These are phyloP conservation scores for Hygrophorus russula DNA, from an alignment of 768 basidiomycete genomes.

Conservation along the genomic window DNA sequence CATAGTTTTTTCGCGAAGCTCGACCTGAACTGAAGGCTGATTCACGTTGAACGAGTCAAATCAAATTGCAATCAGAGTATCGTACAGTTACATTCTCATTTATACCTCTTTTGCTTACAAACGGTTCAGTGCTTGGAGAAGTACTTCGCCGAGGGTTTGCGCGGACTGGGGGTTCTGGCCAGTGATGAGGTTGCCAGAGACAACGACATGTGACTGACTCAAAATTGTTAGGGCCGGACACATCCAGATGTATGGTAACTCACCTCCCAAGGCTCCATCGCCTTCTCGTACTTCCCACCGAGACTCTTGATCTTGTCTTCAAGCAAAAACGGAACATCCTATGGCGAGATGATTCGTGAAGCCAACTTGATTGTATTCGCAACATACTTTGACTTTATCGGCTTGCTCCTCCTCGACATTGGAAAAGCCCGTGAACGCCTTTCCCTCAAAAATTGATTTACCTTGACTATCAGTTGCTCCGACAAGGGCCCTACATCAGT, in stretches of 20 bases:
- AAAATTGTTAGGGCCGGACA: background rate
- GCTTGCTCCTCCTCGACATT: constrained; percentile 52
- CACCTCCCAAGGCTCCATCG: constrained; percentile 43
- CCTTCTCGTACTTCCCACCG: constrained; percentile 59
- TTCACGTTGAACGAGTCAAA: too few relatives aligned
- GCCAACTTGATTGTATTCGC: background rate
- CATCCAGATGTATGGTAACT: constrained; percentile 16
- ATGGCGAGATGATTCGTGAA: constrained; percentile 1
- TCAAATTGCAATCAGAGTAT: background rate
- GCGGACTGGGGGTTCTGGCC: constrained; percentile 73
- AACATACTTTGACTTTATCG: constrained; percentile 31
- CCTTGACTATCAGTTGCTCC: constrained; percentile 40
- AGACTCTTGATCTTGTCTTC: constrained; percentile 53
- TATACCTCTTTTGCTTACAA: background rate
- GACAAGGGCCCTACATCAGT: constrained; percentile 39
- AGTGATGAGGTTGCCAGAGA: constrained; percentile 49
- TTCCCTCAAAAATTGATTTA: constrained; percentile 55
- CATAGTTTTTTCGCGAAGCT: background rate
- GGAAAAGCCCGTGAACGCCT: constrained; percentile 54
- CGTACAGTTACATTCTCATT: constrained; percentile 4
- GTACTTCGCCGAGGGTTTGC: constrained; percentile 38
- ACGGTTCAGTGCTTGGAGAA: constrained; percentile 37
- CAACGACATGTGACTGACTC: constrained; percentile 37
- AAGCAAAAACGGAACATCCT: constrained; percentile 61
- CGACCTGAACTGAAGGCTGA: too few relatives aligned